Percentiles rank a stretch among this genome's conserved stretches.
phyloP scores from a whole-genome alignment of 2,329 filamentous ascomycete genomes.

The Diaporthe vaccinii region DNA sequence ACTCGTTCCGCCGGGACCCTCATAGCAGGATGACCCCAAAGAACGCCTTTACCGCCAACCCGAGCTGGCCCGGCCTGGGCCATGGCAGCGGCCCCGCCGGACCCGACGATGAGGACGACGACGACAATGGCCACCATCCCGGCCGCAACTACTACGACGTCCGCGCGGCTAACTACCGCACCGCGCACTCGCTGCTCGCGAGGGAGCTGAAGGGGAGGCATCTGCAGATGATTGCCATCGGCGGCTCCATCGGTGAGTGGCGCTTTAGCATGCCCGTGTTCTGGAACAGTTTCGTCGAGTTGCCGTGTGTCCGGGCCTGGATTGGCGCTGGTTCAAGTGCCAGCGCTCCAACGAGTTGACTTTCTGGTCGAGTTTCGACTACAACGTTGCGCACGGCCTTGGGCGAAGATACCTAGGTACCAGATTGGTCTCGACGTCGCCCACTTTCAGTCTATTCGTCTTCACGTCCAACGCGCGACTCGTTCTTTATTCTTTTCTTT shows the following conservation, averaged over 20 bases:
- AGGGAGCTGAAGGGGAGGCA: constrained; percentile 86
- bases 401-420: constrained; percentile 2
- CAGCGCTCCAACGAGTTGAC: background rate
- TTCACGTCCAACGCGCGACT: background rate
- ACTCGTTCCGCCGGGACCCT: constrained; percentile 75
- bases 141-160: constrained; percentile 68
- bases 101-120: constrained; percentile 33
- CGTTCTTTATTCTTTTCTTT: background rate
- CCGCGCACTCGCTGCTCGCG: constrained; percentile 80
- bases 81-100: constrained; percentile 40
- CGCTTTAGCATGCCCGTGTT: background rate
- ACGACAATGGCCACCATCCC: constrained; percentile 48
- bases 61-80: constrained; percentile 43
- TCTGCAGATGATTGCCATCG: constrained; percentile 97
- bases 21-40: constrained; percentile 61
- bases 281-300: background rate
- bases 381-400: constrained; percentile 29
- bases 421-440: background rate
- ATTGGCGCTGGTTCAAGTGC: constrained; percentile 4
- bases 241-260: constrained; percentile 82
- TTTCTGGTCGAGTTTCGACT: background rate
- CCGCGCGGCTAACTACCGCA: constrained; percentile 75
- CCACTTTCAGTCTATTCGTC: background rate
- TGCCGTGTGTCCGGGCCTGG: background rate
- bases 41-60: constrained; percentile 39